A percentile compares a stretch with the other conserved stretches of the same genome.
Conservation (phyloP, 345 rosid genomes). For the Salix caprea region DNA sequence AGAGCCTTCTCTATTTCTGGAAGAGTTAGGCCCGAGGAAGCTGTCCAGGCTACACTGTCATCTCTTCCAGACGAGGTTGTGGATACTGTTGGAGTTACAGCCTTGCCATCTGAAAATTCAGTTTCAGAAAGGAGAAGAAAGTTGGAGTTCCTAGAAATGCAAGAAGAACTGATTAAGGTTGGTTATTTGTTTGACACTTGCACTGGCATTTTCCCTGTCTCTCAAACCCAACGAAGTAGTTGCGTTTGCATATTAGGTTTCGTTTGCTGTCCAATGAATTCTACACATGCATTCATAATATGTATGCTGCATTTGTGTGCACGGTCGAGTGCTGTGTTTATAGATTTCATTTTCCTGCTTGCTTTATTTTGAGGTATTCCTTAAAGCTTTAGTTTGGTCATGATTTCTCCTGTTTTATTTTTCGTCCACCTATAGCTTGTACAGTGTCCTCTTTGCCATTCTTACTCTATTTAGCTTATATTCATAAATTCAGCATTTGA, state of each 20-base stretch:
- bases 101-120: slow-evolving; percentile 86
- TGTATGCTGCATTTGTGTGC: neutral
- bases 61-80: slow-evolving; percentile 96
- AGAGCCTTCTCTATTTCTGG: slow-evolving; percentile 90
- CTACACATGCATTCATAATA: neutral
- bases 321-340: neutral
- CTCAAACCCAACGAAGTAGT: neutral
- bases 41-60: slow-evolving; percentile 95
- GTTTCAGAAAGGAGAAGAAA: slow-evolving; percentile 92
- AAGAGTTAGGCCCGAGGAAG: slow-evolving; percentile 93
- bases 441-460: neutral
- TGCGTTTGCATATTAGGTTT: neutral
- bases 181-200: slow-evolving; percentile 4
- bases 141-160: slow-evolving; percentile 90
- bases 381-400: neutral
- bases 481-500: neutral
- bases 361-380: neutral
- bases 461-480: neutral
- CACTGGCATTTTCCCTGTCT: slow-evolving; percentile 2
- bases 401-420: neutral
- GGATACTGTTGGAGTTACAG: slow-evolving; percentile 86
- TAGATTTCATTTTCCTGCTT: neutral
- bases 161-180: slow-evolving; percentile 96
- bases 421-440: neutral
- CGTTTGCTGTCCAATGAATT: neutral